Evolutionary conservation across 768 basidiomycete genomes (phyloP).

Genomic region (Calocybe indica): DNA sequence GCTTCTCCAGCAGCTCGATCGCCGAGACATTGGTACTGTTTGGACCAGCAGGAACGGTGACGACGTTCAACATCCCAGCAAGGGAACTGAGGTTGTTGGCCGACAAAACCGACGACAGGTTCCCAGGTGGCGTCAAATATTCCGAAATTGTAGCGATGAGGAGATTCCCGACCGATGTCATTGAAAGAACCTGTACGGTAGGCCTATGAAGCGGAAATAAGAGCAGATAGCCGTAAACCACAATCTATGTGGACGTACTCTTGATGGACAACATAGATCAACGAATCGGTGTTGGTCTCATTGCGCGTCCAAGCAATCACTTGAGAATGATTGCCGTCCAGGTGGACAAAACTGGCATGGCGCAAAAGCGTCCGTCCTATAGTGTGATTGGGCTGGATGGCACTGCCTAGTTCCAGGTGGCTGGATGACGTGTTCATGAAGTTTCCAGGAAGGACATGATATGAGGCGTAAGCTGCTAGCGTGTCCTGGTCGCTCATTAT

Average conservation of each 20-base stretch:
- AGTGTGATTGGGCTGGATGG: constrained; percentile 49
- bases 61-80: no score
- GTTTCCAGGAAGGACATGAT: constrained; percentile 14
- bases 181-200: constrained; percentile 25
- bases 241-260: constrained; percentile 21
- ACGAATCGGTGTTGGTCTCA: constrained; percentile 21
- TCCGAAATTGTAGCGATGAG: constrained; percentile 42
- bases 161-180: constrained; percentile 23
- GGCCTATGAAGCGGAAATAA: constrained; percentile 4
- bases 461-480: constrained; percentile 12
- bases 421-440: constrained; percentile 9
- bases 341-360: constrained; percentile 35
- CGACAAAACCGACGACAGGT: constrained; percentile 33
- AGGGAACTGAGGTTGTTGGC: no score
- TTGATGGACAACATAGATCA: constrained; percentile 44
- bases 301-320: constrained; percentile 43
- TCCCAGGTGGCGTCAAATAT: constrained; percentile 45
- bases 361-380: constrained; percentile 59
- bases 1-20: no score
- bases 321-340: constrained; percentile 55
- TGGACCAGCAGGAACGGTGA: no score
- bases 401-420: constrained; percentile 19
- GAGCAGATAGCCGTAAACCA: no score
- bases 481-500: background rate
- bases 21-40: constrained; percentile 11